Evolutionary conservation across 2,329 filamentous ascomycete genomes (phyloP).

Genomic region (Cercospora sp.): DNA sequence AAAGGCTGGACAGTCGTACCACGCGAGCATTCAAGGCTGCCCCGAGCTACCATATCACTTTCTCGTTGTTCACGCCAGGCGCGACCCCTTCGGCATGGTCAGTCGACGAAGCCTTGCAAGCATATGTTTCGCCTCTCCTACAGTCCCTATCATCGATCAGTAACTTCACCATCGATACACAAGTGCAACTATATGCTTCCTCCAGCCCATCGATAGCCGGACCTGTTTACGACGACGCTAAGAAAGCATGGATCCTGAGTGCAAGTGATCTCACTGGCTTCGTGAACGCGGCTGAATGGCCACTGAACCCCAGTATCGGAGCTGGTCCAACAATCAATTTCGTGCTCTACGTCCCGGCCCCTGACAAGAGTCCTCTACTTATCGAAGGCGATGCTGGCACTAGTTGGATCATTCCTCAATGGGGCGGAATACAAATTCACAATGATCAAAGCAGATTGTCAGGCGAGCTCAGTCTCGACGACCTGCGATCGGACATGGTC

Average conservation of each 20-base stretch:
- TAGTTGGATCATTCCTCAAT: conserved; percentile 94
- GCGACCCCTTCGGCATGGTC: conserved; percentile 84
- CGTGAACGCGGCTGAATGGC: conserved; percentile 98
- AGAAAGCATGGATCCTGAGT: conserved; percentile 66
- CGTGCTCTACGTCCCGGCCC: conserved; percentile 81
- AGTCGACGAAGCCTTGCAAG: conserved; percentile 75
- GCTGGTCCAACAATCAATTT: conserved; percentile 94
- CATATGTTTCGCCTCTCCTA: conserved; percentile 80
- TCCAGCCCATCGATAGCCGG: conserved; percentile 62
- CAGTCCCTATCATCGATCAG: conserved; percentile 78
- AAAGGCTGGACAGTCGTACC: conserved; percentile 64
- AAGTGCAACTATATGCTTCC: conserved; percentile 87
- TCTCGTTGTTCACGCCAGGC: conserved; percentile 86
- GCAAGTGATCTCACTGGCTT: conserved; percentile 91
- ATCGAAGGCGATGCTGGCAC: conserved; percentile 62
- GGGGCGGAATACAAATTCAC: conserved; percentile 77
- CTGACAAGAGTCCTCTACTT: conserved; percentile 60
- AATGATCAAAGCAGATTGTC: conserved; percentile 50
- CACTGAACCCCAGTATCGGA: conserved; percentile 88
- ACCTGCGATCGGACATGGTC: conserved; percentile 76
- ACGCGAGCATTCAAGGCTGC: conserved; percentile 88
- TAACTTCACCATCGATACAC: conserved; percentile 93
- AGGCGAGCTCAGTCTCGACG: conserved; percentile 59
- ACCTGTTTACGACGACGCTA: conserved; percentile 55
- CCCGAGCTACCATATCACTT: conserved; percentile 90